Evolutionary conservation across 441 rosid genomes (phyloP), one percentile per base, ranked within the genome.

Genomic region (Adansonia gregorii): DNA sequence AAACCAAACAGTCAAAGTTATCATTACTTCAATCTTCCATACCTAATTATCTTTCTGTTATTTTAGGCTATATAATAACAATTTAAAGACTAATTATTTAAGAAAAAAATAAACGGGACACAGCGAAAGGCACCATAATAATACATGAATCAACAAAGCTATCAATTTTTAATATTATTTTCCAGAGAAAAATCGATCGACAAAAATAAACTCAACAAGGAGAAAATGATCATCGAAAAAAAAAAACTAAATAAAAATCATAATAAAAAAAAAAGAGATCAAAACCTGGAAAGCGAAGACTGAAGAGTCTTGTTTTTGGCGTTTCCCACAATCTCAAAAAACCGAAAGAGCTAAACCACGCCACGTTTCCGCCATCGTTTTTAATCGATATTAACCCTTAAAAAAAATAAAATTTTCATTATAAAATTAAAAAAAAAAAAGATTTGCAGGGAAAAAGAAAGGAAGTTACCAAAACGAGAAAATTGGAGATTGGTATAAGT

Each of bases 401-500:
- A 14, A 71, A 15, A 15, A 51, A 51, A 14, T 14, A 6, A 2
- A 48, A 15, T 2, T 54, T 20, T 19, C 54, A 67, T 45, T 10
- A 43, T 9, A 43, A 20, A 41, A 5, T 5, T 17, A 3, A 0
- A 41, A 72, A 72, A 35, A 39, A 14, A 4, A 2, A 1, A 49
- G 22, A 43, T 6, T 59, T 74, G 20, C 68, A 10, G 27, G 24
- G 43, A 27, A 60, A 35, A 17, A 35, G 12, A 27, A 3, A 54
- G 45, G 17, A 15, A 52, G 49, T 71, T 49, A 71, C 63, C 63
- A 3, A 71, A 35, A 54, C 74, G 46, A n/a, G 45, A 12, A 49
- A 14, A 41, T 4, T 15, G 68, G 20, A 67, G 72, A 17, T 54
- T 1, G 24, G 48, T n/a, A n/a, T 1, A 0, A 1, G 24, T 15